Conservation (phyloP, 2,329 filamentous ascomycete species). For the Clarireedia monteithiana region DNA sequence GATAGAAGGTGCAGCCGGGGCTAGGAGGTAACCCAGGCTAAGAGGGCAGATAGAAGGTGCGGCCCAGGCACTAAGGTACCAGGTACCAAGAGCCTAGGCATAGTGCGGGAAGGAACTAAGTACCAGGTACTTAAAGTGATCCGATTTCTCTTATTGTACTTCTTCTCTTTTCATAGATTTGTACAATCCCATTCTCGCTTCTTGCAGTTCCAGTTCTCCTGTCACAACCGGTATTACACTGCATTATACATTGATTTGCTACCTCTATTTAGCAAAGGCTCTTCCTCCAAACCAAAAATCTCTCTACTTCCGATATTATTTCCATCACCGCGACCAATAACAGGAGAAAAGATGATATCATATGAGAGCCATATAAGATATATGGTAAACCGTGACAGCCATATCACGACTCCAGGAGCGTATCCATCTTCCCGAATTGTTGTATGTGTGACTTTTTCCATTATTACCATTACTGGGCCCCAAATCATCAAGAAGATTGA, state of each 20-base stretch:
- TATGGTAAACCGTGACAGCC: neutral
- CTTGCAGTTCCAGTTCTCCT: neutral
- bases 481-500: neutral
- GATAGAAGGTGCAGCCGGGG: too few species aligned
- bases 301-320: neutral
- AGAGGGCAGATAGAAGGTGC: too few species aligned
- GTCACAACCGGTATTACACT: neutral
- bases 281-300: neutral
- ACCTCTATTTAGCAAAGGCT: neutral
- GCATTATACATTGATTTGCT: neutral
- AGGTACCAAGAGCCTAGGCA: too few species aligned
- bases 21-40: too few species aligned
- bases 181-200: neutral
- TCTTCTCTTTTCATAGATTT: too few species aligned
- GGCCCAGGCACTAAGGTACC: too few species aligned
- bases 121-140: too few species aligned
- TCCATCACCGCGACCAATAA: slow-evolving; percentile 1
- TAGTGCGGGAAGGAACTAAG: too few species aligned
- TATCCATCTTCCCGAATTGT: neutral
- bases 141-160: too few species aligned
- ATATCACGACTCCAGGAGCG: neutral
- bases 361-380: neutral
- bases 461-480: slow-evolving; percentile 1
- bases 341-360: slow-evolving; percentile 1
- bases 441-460: slow-evolving; percentile 2